A percentile compares a stretch with the other conserved stretches of the same genome.
These are phyloP conservation scores for Jamesozyma jinghongensis DNA, from an alignment of 805 yeast genomes.

Conservation along the genomic window DNA sequence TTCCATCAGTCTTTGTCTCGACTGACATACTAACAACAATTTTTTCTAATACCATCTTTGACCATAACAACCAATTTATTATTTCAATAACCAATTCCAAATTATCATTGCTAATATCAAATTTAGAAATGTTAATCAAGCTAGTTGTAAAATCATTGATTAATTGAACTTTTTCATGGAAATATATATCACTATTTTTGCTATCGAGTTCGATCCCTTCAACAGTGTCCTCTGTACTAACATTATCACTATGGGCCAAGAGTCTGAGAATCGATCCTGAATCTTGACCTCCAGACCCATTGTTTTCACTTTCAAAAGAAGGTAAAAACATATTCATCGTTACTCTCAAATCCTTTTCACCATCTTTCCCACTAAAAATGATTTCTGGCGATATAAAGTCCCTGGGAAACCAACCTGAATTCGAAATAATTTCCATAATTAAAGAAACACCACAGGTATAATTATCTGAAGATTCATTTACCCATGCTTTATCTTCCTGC, in stretches of 20 bases:
- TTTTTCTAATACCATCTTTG: conserved; percentile 10
- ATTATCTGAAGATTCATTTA: conserved; percentile 22
- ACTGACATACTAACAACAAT: conserved; percentile 5
- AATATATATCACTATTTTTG: not conserved
- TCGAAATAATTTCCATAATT: conserved; percentile 18
- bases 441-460: conserved; percentile 22
- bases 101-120: conserved; percentile 27
- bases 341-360: conserved; percentile 15
- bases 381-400: conserved; percentile 19
- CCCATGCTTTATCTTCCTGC: conserved; percentile 18
- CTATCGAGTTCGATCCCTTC: not conserved
- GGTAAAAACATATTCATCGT: too few species aligned
- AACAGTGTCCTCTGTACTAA: not conserved
- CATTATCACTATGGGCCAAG: not conserved
- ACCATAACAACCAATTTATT: conserved; percentile 28
- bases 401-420: conserved; percentile 19
- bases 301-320: too few species aligned
- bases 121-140: conserved; percentile 16
- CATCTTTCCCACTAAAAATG: conserved; percentile 7
- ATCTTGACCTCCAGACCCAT: too few species aligned
- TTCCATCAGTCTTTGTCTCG: not conserved
- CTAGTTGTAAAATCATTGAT: conserved; percentile 26
- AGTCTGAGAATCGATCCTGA: too few species aligned
- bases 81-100: conserved; percentile 21
- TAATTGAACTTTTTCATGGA: conserved; percentile 10